Percentiles rank a stretch among this genome's conserved stretches.
These are phyloP conservation scores for Hyaloperonospora brassicae DNA, from an alignment of 352 stramenopile species.

Conservation along the genomic window DNA sequence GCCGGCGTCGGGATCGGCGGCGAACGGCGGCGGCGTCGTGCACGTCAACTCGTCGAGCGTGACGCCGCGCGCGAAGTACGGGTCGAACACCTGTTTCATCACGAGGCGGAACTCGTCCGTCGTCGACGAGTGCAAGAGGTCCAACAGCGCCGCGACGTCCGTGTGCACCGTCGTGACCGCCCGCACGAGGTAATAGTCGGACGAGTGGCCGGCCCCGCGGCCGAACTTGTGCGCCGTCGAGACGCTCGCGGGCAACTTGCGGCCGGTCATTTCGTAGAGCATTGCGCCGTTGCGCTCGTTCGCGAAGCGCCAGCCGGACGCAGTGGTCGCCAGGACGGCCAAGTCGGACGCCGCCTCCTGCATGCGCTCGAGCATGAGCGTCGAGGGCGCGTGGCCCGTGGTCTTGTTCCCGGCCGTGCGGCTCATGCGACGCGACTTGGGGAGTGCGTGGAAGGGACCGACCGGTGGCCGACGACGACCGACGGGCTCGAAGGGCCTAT, in stretches of 20 bases:
- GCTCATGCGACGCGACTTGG: conserved; percentile 44
- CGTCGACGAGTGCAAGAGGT: conserved; percentile 36
- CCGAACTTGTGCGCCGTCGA: conserved; percentile 43
- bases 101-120: conserved; percentile 41
- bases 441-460: conserved; percentile 22
- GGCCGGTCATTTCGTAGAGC: conserved; percentile 55
- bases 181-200: conserved; percentile 62
- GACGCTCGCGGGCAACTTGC: conserved; percentile 34
- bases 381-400: conserved; percentile 45
- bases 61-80: conserved; percentile 44
- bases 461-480: neutral
- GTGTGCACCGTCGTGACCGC: conserved; percentile 48
- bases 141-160: conserved; percentile 38
- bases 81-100: conserved; percentile 54
- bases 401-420: conserved; percentile 39
- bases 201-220: conserved; percentile 34
- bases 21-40: conserved; percentile 44
- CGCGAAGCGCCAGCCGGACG: conserved; percentile 42
- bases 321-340: conserved; percentile 36
- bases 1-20: conserved; percentile 22
- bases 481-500: conserved; percentile 7
- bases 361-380: conserved; percentile 54
- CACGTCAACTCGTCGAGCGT: conserved; percentile 57
- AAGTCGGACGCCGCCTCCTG: conserved; percentile 51
- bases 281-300: conserved; percentile 44